Evolutionary conservation across 2,329 filamentous ascomycete genomes (phyloP).

Genomic region (Cryoendolithus antarcticus): DNA sequence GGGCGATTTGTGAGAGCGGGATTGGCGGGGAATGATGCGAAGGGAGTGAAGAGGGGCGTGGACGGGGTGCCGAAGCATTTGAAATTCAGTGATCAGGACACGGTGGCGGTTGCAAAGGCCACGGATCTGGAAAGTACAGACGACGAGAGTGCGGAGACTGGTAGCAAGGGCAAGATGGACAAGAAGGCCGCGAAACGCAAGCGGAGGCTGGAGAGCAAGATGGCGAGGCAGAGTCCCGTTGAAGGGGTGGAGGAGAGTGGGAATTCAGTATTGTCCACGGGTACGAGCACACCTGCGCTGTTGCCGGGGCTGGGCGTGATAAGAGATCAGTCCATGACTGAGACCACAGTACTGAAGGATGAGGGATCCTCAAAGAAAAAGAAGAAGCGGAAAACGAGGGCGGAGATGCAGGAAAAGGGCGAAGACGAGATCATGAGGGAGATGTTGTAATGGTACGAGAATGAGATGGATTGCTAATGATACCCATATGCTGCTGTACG

Average conservation of each 20-base stretch:
- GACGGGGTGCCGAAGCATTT: too few species aligned
- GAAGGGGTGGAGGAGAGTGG: slow-evolving; percentile 1
- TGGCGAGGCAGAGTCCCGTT: slow-evolving; percentile 3
- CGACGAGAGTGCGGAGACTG: slow-evolving; percentile 9
- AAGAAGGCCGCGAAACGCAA: slow-evolving; percentile 10
- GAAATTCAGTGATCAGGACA: slow-evolving; percentile 11
- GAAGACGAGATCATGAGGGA: neutral
- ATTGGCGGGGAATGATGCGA: slow-evolving; percentile 43
- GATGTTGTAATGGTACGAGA: neutral
- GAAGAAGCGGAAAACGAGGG: slow-evolving; percentile 19
- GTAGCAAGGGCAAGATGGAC: slow-evolving; percentile 18
- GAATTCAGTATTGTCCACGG: neutral
- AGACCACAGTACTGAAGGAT: slow-evolving; percentile 9
- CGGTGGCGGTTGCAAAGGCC: slow-evolving; percentile 24
- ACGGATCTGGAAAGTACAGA: slow-evolving; percentile 2
- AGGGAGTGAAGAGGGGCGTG: slow-evolving; percentile 9
- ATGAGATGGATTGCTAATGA: neutral
- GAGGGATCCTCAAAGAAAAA: slow-evolving; percentile 11
- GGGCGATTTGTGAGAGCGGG: slow-evolving; percentile 72
- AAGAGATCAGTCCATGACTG: neutral
- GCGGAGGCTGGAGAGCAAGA: slow-evolving; percentile 5
- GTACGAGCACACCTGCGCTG: neutral
- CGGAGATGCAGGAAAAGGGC: neutral
- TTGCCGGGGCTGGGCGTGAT: slow-evolving; percentile 2
- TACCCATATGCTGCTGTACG: too few species aligned